These are phyloP conservation scores for Marvania coccoides DNA, from an alignment of 139 green algal species.

Conservation along the genomic window DNA sequence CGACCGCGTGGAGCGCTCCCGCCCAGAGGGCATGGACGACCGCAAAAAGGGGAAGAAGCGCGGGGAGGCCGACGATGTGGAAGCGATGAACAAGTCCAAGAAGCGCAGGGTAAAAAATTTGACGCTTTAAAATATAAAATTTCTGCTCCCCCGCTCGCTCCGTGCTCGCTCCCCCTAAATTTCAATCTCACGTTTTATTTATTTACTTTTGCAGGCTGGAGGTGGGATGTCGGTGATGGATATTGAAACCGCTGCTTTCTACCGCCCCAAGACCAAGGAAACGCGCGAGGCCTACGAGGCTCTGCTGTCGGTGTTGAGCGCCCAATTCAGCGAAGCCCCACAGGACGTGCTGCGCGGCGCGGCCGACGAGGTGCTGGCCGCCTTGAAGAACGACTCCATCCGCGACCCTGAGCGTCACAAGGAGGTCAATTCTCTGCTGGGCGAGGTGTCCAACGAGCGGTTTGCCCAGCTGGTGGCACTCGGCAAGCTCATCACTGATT, in stretches of 20 bases:
- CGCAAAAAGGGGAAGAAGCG: slow-evolving; percentile 56
- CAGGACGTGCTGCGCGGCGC: slow-evolving; percentile 88
- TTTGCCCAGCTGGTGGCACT: slow-evolving; percentile 84
- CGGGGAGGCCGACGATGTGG: slow-evolving; percentile 2
- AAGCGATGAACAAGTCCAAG: slow-evolving; percentile 29
- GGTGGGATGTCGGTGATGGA: slow-evolving; percentile 61
- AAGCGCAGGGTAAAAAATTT: slow-evolving; percentile 24
- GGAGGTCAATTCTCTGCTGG: slow-evolving; percentile 68
- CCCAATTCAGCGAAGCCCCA: slow-evolving; percentile 85
- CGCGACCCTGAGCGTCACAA: slow-evolving; percentile 68
- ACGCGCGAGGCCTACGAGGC: slow-evolving; percentile 90
- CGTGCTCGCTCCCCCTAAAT: neutral
- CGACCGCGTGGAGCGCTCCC: slow-evolving; percentile 62
- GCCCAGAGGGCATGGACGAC: slow-evolving; percentile 58
- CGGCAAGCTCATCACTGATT: slow-evolving; percentile 92
- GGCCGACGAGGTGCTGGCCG: slow-evolving; percentile 90
- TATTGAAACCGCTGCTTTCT: slow-evolving; percentile 63
- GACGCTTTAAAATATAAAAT: neutral
- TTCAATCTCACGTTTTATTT: neutral
- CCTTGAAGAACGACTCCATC: slow-evolving; percentile 78
- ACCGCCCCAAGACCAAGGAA: slow-evolving; percentile 72
- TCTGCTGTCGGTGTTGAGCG: slow-evolving; percentile 74
- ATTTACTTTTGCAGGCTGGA: neutral
- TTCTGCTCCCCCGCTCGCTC: neutral
- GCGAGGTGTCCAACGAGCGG: slow-evolving; percentile 53